Percentiles rank a stretch among this genome's conserved stretches.
These are phyloP conservation scores for Diaporthe longicolla DNA, from an alignment of 2,329 filamentous ascomycete species.

Conservation along the genomic window DNA sequence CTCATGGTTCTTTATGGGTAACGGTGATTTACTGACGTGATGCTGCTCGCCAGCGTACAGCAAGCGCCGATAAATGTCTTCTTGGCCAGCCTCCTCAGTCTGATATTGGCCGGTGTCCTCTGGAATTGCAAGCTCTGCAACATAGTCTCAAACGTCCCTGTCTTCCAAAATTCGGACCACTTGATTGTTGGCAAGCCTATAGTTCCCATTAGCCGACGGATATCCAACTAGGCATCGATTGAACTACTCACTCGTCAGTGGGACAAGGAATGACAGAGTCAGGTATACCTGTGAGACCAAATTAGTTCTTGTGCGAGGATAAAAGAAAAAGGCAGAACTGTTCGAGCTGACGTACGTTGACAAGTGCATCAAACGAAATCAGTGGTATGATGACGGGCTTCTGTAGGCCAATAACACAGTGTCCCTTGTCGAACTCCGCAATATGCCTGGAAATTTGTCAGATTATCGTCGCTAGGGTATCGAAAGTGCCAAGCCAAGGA, in stretches of 20 bases:
- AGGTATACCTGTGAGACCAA: not conserved
- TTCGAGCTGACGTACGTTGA: not conserved
- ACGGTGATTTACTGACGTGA: not conserved
- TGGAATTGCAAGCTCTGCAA: constrained; percentile 1
- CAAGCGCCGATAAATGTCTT: constrained; percentile 25
- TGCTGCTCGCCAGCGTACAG: constrained; percentile 11
- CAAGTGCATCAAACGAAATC: constrained; percentile 12
- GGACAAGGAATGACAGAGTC: constrained; percentile 13
- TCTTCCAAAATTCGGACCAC: constrained; percentile 11
- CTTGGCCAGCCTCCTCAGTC: constrained; percentile 14
- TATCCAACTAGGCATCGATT: not conserved
- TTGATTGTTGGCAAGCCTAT: constrained; percentile 27
- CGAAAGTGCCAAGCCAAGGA: too few relatives aligned
- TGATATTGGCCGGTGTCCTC: constrained; percentile 18
- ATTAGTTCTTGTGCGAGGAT: not conserved
- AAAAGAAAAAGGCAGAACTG: not conserved
- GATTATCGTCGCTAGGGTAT: not conserved
- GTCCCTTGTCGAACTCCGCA: constrained; percentile 23
- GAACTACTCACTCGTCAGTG: not conserved
- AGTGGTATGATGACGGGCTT: constrained; percentile 25
- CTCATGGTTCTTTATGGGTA: too few relatives aligned
- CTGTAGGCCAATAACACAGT: constrained; percentile 25
- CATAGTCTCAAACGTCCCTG: constrained; percentile 14
- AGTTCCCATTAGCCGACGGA: not conserved
- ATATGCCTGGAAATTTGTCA: constrained; percentile 2